Percentiles rank a stretch among this genome's conserved stretches.
Evolutionary conservation across 78 protist species (phyloP).

Genomic region (Cyanophora paradoxa): DNA sequence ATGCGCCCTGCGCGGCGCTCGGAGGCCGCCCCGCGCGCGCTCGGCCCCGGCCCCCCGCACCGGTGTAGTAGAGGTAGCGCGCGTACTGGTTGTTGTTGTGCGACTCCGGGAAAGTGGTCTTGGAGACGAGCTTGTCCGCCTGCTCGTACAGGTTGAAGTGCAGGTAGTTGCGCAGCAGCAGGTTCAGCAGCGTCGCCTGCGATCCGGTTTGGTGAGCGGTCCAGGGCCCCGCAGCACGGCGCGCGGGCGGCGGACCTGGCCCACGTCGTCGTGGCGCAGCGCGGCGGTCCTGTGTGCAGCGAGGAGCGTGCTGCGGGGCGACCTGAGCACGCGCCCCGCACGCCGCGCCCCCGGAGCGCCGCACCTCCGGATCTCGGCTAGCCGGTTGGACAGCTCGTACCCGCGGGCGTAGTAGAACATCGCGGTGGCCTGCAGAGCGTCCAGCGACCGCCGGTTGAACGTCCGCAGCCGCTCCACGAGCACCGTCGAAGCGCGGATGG

Average conservation of each 20-base stretch:
- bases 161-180: conserved; percentile 74
- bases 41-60: not conserved
- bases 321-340: not conserved
- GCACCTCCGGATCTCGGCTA: conserved; percentile 47
- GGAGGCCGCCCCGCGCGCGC: too few species aligned
- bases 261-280: conserved; percentile 64
- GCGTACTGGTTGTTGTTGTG: conserved; percentile 71
- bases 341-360: not conserved
- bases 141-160: conserved; percentile 59
- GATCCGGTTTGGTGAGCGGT: not conserved
- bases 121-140: conserved; percentile 60
- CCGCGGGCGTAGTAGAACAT: conserved; percentile 63
- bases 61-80: conserved; percentile 81
- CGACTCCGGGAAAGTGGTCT: conserved; percentile 66
- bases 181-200: conserved; percentile 70
- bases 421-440: conserved; percentile 54
- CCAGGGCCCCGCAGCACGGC: not conserved
- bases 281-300: conserved; percentile 65
- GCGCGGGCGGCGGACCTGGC: conserved; percentile 31
- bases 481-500: not conserved
- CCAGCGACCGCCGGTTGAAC: conserved; percentile 58
- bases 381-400: conserved; percentile 26
- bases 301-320: conserved; percentile 1
- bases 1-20: conserved; percentile 62
- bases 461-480: conserved; percentile 31